A percentile compares a stretch with the other conserved stretches of the same genome.
Evolutionary conservation across 1,284 basidiomycete species (phyloP).

Genomic region (Erythrobasidium hasegawianum): DNA sequence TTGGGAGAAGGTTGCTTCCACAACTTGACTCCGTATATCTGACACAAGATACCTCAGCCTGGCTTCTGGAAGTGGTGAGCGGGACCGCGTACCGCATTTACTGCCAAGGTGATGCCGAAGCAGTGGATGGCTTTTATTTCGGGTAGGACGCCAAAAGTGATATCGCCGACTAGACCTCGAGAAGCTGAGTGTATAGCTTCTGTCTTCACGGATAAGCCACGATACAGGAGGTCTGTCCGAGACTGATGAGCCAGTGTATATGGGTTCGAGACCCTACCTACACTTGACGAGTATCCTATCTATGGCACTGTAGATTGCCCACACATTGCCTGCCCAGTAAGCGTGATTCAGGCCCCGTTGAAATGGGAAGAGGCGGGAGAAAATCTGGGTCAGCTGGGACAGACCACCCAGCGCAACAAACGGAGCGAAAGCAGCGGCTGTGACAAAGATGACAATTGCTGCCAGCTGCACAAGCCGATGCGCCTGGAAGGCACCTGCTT

Average conservation of each 20-base stretch:
- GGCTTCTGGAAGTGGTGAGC: not conserved
- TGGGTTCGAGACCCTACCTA: constrained; percentile 51
- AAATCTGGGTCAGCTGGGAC: constrained; percentile 75
- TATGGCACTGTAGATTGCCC: constrained; percentile 77
- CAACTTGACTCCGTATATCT: constrained; percentile 74
- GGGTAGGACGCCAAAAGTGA: constrained; percentile 80
- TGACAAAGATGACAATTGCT: constrained; percentile 73
- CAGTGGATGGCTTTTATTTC: constrained; percentile 78
- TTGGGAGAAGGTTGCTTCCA: constrained; percentile 80
- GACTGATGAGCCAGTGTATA: not conserved
- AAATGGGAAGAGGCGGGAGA: constrained; percentile 85
- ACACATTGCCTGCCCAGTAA: constrained; percentile 89
- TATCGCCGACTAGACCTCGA: constrained; percentile 86
- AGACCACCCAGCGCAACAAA: constrained; percentile 61
- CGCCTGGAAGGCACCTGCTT: constrained; percentile 35
- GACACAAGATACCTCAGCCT: constrained; percentile 12
- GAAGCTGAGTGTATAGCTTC: constrained; percentile 75
- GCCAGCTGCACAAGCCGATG: constrained; percentile 69
- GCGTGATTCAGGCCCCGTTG: constrained; percentile 91
- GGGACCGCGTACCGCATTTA: constrained; percentile 59
- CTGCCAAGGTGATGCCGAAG: constrained; percentile 69
- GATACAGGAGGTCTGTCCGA: constrained; percentile 42
- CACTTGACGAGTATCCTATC: constrained; percentile 75
- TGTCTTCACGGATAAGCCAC: constrained; percentile 57
- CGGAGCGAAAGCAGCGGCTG: constrained; percentile 74